Evolutionary conservation across 345 rosid species (phyloP).

Genomic region (Euphorbia pulcherrima): DNA sequence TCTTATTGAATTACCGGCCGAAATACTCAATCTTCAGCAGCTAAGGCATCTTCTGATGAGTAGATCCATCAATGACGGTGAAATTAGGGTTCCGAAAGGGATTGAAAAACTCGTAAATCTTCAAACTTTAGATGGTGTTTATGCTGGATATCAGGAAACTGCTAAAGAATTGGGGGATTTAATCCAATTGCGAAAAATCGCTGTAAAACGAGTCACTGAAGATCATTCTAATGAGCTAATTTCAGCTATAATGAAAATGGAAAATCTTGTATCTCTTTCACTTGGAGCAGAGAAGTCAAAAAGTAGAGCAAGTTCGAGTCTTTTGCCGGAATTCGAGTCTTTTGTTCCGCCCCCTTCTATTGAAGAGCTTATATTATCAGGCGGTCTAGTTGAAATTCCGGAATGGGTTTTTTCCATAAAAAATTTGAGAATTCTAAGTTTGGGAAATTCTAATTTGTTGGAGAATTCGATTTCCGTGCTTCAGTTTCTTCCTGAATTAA

Average conservation of each 20-base stretch:
- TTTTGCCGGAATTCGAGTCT: slow-evolving; percentile 1
- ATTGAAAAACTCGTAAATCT: background rate
- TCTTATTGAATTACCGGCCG: background rate
- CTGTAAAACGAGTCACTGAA: background rate
- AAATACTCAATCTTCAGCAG: slow-evolving; percentile 2
- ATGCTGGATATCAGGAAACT: slow-evolving; percentile 13
- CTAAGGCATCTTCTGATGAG: slow-evolving; percentile 14
- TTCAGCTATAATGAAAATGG: background rate
- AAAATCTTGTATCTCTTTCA: background rate
- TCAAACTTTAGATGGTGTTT: slow-evolving; percentile 17
- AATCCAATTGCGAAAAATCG: background rate
- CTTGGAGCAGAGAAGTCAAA: background rate
- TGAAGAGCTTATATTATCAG: background rate
- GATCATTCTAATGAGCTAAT: background rate
- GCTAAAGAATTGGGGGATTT: no score
- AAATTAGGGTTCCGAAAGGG: slow-evolving; percentile 5
- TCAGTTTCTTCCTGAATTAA: slow-evolving; percentile 10
- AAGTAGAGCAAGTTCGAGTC: background rate
- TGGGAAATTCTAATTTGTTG: background rate
- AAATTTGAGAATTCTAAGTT: background rate
- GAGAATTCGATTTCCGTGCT: background rate
- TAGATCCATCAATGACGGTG: background rate
- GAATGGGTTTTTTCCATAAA: slow-evolving; percentile 1
- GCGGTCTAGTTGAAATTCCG: slow-evolving; percentile 3
- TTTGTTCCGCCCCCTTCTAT: slow-evolving; percentile 12